Conservation (phyloP, 2,329 filamentous ascomycete species). For the Colletotrichum liaoningense region DNA sequence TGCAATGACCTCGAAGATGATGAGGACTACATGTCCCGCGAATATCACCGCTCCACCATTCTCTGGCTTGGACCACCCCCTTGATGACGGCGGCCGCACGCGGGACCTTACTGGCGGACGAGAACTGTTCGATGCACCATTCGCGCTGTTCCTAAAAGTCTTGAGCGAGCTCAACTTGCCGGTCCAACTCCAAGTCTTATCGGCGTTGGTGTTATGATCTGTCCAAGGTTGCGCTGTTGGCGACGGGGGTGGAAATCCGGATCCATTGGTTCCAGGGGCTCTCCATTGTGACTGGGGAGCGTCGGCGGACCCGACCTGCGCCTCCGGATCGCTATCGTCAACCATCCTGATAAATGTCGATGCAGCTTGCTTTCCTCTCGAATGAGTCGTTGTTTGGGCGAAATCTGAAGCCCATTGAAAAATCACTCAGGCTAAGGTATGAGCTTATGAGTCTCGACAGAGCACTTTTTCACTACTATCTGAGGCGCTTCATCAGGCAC, state of each 20-base stretch:
- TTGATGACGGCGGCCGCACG: background rate
- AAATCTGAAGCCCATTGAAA: background rate
- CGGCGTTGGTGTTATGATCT: background rate
- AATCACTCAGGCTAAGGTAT: background rate
- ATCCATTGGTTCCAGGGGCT: background rate
- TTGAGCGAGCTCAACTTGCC: background rate
- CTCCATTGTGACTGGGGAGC: slow-evolving; percentile 5
- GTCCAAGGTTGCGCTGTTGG: background rate
- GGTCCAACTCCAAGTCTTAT: background rate
- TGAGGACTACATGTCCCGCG: background rate
- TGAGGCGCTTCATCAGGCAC: background rate
- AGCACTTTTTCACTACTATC: background rate
- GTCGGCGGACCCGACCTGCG: background rate
- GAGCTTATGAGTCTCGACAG: background rate
- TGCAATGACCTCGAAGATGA: background rate
- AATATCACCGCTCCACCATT: background rate
- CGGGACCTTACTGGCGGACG: background rate
- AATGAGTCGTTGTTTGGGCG: background rate
- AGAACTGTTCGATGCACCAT: background rate
- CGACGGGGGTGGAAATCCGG: background rate
- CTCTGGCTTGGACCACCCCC: background rate
- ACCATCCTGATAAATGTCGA: background rate
- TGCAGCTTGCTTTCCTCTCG: background rate
- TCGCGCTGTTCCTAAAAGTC: background rate
- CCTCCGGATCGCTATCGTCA: background rate